Evolutionary conservation across 2,329 filamentous ascomycete genomes (phyloP).

Genomic region (Penicillium sp.): DNA sequence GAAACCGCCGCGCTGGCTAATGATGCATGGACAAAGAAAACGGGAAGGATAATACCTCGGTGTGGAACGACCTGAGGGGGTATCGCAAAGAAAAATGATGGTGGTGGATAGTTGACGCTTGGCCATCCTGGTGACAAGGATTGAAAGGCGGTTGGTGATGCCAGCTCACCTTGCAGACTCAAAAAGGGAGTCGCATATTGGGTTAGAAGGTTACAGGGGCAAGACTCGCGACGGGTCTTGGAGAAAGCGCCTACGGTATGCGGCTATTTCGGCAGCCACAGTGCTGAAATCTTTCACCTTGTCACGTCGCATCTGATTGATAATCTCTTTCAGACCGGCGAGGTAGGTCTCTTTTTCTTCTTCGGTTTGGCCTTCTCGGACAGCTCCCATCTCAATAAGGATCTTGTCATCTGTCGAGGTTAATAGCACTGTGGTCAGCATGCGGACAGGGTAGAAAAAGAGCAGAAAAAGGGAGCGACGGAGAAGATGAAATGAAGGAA

Average conservation of each 20-base stretch:
- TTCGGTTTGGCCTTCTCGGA: constrained; percentile 44
- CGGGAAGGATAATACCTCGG: constrained; percentile 8
- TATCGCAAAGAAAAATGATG: constrained; percentile 14
- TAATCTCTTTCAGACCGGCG: constrained; percentile 45
- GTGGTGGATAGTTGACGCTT: constrained; percentile 4
- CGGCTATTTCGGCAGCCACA: constrained; percentile 48
- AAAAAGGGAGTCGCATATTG: constrained; percentile 1
- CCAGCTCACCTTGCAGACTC: constrained; percentile 19
- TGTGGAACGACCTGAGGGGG: constrained; percentile 7
- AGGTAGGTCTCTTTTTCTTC: constrained; percentile 44
- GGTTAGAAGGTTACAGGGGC: constrained; percentile 37
- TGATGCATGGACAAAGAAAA: constrained; percentile 14
- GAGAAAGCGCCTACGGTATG: constrained; percentile 49
- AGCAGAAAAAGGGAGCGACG: constrained; percentile 9
- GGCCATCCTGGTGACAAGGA: constrained; percentile 5
- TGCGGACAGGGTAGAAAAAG: constrained; percentile 25
- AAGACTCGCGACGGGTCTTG: constrained; percentile 45
- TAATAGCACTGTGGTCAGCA: constrained; percentile 42
- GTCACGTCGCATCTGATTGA: constrained; percentile 47
- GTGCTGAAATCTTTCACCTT: constrained; percentile 49
- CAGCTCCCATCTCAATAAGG: constrained; percentile 47
- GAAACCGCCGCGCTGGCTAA: constrained; percentile 24
- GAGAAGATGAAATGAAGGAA: constrained; percentile 4
- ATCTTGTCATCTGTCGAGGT: constrained; percentile 49
- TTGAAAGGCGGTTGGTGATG: constrained; percentile 10